Evolutionary conservation across 2,329 filamentous ascomycete genomes (phyloP).

Genomic region (Thermomyces lanuginosus): DNA sequence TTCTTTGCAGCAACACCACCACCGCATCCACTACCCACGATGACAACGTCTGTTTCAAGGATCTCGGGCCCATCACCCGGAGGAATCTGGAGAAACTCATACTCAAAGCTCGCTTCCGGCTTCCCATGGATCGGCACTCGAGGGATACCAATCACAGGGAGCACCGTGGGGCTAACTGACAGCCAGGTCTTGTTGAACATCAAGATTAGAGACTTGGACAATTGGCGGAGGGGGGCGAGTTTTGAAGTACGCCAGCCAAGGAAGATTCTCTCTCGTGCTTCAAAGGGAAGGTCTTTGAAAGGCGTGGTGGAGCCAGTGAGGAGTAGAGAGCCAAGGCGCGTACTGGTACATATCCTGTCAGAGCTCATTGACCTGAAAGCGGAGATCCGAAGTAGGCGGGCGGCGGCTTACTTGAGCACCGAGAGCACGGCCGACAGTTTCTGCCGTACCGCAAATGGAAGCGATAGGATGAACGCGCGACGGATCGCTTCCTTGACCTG

Average conservation of each 20-base stretch:
- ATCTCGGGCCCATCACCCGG: slow-evolving; percentile 37
- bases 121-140: slow-evolving; percentile 38
- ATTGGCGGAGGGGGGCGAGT: slow-evolving; percentile 34
- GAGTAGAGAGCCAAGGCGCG: slow-evolving; percentile 38
- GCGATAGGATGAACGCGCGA: slow-evolving; percentile 32
- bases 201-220: slow-evolving; percentile 33
- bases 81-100: slow-evolving; percentile 42
- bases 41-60: slow-evolving; percentile 64
- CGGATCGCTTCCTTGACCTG: slow-evolving; percentile 34
- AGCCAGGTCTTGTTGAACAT: slow-evolving; percentile 39
- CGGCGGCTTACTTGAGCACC: slow-evolving; percentile 33
- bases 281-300: slow-evolving; percentile 37
- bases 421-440: slow-evolving; percentile 37
- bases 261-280: slow-evolving; percentile 38
- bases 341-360: slow-evolving; percentile 18
- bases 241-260: slow-evolving; percentile 37
- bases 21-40: slow-evolving; percentile 77
- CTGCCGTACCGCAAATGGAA: slow-evolving; percentile 33
- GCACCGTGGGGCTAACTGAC: slow-evolving; percentile 34
- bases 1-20: slow-evolving; percentile 69
- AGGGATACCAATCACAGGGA: slow-evolving; percentile 37
- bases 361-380: not conserved
- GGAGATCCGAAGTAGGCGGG: not conserved
- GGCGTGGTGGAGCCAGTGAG: slow-evolving; percentile 41
- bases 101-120: slow-evolving; percentile 36